phyloP scores from a whole-genome alignment of 495 filamentous ascomycete species.

The Podospora tetraspora region DNA sequence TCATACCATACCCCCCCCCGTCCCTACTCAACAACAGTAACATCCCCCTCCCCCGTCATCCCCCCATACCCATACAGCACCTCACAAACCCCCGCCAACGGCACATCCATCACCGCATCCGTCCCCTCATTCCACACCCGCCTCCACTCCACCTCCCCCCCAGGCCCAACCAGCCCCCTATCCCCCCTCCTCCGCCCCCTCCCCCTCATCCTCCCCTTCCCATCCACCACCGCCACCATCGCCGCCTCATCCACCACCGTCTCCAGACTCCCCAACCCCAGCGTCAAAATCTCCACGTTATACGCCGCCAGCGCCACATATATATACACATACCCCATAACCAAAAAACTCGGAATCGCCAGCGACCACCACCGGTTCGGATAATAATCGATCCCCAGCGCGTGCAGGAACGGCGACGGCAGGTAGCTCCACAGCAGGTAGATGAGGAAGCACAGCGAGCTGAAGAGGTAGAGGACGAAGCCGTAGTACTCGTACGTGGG shows the following conservation, averaged over 20 bases:
- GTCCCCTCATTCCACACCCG: constrained; percentile 85
- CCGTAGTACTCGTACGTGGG: constrained; percentile 99
- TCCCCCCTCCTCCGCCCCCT: constrained; percentile 28
- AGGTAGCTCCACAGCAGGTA: constrained; percentile 95
- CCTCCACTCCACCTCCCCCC: constrained; percentile 60
- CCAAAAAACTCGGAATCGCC: constrained; percentile 82
- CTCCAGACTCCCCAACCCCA: constrained; percentile 74
- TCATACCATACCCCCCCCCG: constrained; percentile 1
- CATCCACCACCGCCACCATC: constrained; percentile 76
- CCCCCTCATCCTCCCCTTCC: constrained; percentile 54
- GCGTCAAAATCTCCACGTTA: constrained; percentile 82
- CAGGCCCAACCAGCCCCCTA: constrained; percentile 20
- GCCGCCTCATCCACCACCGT: constrained; percentile 89
- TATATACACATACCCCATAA: constrained; percentile 84
- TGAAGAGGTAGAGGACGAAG: constrained; percentile 89
- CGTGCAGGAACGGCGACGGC: constrained; percentile 84
- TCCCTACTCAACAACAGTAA: constrained; percentile 4
- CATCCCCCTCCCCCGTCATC: constrained; percentile 28
- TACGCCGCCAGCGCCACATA: constrained; percentile 90
- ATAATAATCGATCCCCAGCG: constrained; percentile 92
- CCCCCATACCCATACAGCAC: constrained; percentile 71
- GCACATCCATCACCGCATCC: constrained; percentile 96
- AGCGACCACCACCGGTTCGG: constrained; percentile 96
- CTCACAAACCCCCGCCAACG: constrained; percentile 95
- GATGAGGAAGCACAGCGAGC: constrained; percentile 71